Base-by-base conservation (phyloP, 2,329 filamentous ascomycete species). In the Trichophaea hybrida region DNA sequence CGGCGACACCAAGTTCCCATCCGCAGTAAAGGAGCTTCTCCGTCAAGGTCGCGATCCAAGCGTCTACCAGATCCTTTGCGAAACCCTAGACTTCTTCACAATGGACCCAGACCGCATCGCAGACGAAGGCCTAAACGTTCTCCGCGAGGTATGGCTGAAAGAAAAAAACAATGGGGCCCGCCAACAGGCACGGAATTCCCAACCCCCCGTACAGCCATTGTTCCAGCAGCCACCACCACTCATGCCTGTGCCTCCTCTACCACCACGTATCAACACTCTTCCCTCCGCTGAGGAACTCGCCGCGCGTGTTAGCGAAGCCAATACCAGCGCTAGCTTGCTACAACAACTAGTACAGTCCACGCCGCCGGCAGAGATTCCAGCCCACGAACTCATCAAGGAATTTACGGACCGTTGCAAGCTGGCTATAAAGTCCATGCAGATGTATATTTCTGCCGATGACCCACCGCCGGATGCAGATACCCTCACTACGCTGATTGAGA, bases 401-500 rank as follows among this genome's bases (percentile, higher is more conserved):
- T 97, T 98, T 70, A 82, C 84, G 52, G 85, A 93, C 67, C 84
- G 93, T 31, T 97, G 91, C 70, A 82, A 84, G 64, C 80, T 82
- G 58, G 91, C 91, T 4, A 84, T 86, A 56, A 80, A 84, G 57
- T 88, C 85, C 69, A 82, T 97, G 67, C 89, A 96, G 69, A 77
- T 78, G 35, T 97, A 94, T 73, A 95, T 97, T 76, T 78, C 83
- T 46, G 81, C 83, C 51, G 83, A 85, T 59, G 80, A 88, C 70
- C 62, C 48, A 5, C 71, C 80, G 0, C 90, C 91, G 0, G 93
- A 97, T 71, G 91, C 95, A 69, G 85, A 95, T 66, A 97, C 91
- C 1, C 88, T 97, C 80, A 83, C 93, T 70, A 90, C 83, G 12
- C 75, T 98, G 63, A 95, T 98, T 69, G 89, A 96, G 72, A 93